Conservation (phyloP, 2,329 filamentous ascomycete genomes). For the Colletotrichum euphorbiae region DNA sequence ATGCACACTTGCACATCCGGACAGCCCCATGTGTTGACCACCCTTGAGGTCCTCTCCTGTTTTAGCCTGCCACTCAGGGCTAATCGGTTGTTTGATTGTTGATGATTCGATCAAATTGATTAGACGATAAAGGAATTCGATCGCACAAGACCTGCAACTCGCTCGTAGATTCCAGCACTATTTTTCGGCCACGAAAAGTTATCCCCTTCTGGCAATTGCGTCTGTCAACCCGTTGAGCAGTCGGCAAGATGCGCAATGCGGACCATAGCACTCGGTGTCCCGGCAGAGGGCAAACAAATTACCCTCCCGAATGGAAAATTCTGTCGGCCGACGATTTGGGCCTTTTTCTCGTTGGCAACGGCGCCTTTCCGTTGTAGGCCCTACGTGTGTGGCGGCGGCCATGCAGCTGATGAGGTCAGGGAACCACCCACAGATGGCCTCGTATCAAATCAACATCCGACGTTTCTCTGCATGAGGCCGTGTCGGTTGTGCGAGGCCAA, state of each 20-base stretch:
- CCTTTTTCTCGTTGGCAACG: conserved; percentile 23
- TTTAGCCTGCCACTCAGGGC: conserved; percentile 1
- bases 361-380: conserved; percentile 25
- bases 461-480: conserved; percentile 35
- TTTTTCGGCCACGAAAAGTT: conserved; percentile 2
- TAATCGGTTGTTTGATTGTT: conserved; percentile 2
- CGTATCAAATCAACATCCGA: conserved; percentile 36
- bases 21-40: conserved; percentile 30
- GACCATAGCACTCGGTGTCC: conserved; percentile 19
- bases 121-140: conserved; percentile 7
- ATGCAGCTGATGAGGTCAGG: conserved; percentile 37
- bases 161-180: conserved; percentile 14
- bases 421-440: conserved; percentile 17
- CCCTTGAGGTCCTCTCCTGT: conserved; percentile 13
- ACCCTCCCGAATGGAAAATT: conserved; percentile 22
- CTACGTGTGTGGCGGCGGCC: conserved; percentile 22
- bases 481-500: conserved; percentile 22
- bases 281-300: conserved; percentile 30
- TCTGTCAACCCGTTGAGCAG: conserved; percentile 12
- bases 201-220: conserved; percentile 21
- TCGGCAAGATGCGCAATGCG: conserved; percentile 19
- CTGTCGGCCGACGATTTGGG: conserved; percentile 36
- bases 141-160: conserved; percentile 12
- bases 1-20: conserved; percentile 3
- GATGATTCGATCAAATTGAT: background rate